Base-by-base conservation (phyloP, 805 yeast species). In the Sugiyamaella boreocaroliniensis region DNA sequence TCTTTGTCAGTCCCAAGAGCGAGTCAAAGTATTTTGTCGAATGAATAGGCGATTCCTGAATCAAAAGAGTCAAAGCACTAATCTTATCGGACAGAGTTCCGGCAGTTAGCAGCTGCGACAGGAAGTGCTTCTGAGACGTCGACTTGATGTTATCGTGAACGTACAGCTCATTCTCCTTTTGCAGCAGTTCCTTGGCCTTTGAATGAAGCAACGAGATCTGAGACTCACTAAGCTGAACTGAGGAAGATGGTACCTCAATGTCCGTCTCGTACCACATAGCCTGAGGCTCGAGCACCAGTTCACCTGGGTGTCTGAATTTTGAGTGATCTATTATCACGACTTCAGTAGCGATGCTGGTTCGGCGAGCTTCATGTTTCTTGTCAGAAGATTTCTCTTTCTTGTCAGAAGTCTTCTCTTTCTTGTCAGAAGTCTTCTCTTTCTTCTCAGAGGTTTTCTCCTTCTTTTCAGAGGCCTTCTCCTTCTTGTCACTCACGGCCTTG, bases 61-160 rank as follows among this genome's bases (percentile, higher is more conserved):
- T 80, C 65, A 93, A 75, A 65, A 93, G 79, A 0, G 99, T 92
- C 64, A 93, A 76, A 0, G 99, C 97, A 47, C 96, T 87, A 51
- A 93, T 86, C 71, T 93, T 89, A 83, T 93, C 99, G 62, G 82
- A 85, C 61, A 92, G 76, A 0, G 99, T 93, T 86, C 99, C 99
- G 59, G 82, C 85, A 5, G 89, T 77, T 63, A 93, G 78, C 60
- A 93, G 85, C 69, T 92, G 95, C 1, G 92, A 79, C 75, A 89
- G 80, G 68, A 92, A 92, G 75, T 87, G 85, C 66, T 81, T 83
- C 72, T 86, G 97, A 5, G 95, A 86, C 41, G 85, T 81, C 52
- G 83, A 79, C 58, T 82, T 82, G 51, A 86, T 79, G 65, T 84
- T 84, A 65, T 85, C 95, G 55, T 82, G 83, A 56, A 80, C 76